phyloP scores from a whole-genome alignment of 2,329 filamentous ascomycete species.

The Diaporthe sp. region DNA sequence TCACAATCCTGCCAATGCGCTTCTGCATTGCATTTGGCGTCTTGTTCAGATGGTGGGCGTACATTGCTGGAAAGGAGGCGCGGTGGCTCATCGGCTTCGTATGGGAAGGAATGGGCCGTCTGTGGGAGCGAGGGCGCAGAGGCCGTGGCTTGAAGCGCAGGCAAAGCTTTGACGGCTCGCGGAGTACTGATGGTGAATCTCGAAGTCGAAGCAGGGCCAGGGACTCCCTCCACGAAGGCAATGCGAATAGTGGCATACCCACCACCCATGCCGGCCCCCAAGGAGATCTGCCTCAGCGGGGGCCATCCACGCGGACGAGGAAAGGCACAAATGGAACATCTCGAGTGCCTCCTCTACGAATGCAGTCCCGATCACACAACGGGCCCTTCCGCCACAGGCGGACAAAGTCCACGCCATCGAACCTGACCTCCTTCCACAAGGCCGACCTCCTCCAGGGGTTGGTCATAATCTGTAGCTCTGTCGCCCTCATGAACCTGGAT shows the following conservation, averaged over 20 bases:
- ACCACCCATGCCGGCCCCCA: not conserved
- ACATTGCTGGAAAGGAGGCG: slow-evolving; percentile 78
- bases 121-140: slow-evolving; percentile 77
- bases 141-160: slow-evolving; percentile 52
- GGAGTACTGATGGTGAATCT: slow-evolving; percentile 55
- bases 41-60: slow-evolving; percentile 82
- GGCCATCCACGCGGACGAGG: slow-evolving; percentile 30
- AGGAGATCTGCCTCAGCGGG: slow-evolving; percentile 27
- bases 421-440: slow-evolving; percentile 89
- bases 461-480: slow-evolving; percentile 87
- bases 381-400: slow-evolving; percentile 74
- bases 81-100: slow-evolving; percentile 82
- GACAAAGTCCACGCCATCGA: slow-evolving; percentile 87
- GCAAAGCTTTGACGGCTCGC: slow-evolving; percentile 44
- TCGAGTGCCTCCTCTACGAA: slow-evolving; percentile 33
- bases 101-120: slow-evolving; percentile 81
- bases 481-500: slow-evolving; percentile 90
- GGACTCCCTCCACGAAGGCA: slow-evolving; percentile 36
- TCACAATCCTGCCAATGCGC: slow-evolving; percentile 92
- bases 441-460: slow-evolving; percentile 93
- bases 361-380: slow-evolving; percentile 49
- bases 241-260: slow-evolving; percentile 14
- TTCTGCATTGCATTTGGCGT: slow-evolving; percentile 87
- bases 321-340: slow-evolving; percentile 19
- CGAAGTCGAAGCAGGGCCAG: slow-evolving; percentile 53